These are phyloP conservation scores for Solanum sitiens DNA, from an alignment of 257 asterid genomes.

Conservation along the genomic window DNA sequence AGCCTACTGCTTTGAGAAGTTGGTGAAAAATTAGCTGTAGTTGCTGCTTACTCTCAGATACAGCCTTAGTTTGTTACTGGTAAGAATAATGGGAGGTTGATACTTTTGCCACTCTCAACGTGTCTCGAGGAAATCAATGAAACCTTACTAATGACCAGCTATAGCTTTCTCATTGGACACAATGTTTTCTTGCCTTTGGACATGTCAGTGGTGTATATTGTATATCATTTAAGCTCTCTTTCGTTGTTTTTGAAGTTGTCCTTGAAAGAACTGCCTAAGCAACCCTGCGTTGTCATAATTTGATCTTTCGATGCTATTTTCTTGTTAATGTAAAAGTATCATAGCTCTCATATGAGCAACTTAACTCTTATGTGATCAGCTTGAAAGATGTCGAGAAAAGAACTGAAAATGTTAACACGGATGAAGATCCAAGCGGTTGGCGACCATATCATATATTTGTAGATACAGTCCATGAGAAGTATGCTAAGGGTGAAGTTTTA, in stretches of 20 bases:
- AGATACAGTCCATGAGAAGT: conserved; percentile 64
- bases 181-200: background rate
- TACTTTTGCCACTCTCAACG: background rate
- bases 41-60: background rate
- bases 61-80: background rate
- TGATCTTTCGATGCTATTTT: background rate
- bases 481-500: conserved; percentile 52
- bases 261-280: background rate
- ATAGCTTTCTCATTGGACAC: background rate
- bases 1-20: background rate
- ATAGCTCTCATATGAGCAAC: background rate
- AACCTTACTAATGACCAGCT: background rate
- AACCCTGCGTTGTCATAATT: background rate
- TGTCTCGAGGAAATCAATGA: background rate
- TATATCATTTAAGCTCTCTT: background rate
- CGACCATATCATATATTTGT: conserved; percentile 59
- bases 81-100: background rate
- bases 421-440: conserved; percentile 92
- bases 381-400: conserved; percentile 55
- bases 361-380: conserved; percentile 22
- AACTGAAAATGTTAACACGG: conserved; percentile 56
- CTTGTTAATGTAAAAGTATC: background rate
- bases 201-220: background rate
- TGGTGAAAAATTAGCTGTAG: background rate
- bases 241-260: background rate